Conservation (phyloP, 768 basidiomycete genomes). For the Kwoniella mangroviensis region DNA sequence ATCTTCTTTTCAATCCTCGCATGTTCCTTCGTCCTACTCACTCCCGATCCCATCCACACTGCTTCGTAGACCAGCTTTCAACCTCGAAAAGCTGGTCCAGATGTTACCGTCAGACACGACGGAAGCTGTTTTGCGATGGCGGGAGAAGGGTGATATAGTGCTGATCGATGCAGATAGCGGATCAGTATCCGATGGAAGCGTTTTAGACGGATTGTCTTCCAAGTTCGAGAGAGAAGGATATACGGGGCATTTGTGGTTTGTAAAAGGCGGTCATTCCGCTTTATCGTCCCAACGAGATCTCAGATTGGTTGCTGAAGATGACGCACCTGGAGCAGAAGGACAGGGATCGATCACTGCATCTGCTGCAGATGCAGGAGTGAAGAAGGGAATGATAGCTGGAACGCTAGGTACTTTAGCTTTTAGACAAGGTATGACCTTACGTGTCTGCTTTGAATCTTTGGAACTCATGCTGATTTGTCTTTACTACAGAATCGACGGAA, state of each 20-base stretch:
- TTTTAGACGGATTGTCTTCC: constrained; percentile 55
- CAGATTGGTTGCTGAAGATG: constrained; percentile 57
- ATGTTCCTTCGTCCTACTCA: constrained; percentile 73
- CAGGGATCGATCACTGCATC: constrained; percentile 6
- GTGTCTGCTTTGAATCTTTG: not conserved
- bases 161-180: constrained; percentile 83
- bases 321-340: constrained; percentile 61
- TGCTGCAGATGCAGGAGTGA: not conserved
- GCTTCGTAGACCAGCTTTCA: constrained; percentile 85
- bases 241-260: constrained; percentile 71
- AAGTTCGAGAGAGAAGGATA: constrained; percentile 62
- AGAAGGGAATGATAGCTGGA: constrained; percentile 34
- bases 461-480: not conserved
- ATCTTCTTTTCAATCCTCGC: constrained; percentile 70
- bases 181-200: constrained; percentile 64
- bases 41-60: constrained; percentile 93
- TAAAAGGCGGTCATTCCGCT: constrained; percentile 69
- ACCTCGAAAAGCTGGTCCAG: constrained; percentile 72
- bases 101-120: constrained; percentile 71
- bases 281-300: constrained; percentile 65
- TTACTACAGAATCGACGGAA: constrained; percentile 37
- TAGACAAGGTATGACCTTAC: constrained; percentile 52
- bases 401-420: constrained; percentile 58
- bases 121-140: constrained; percentile 36
- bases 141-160: constrained; percentile 64